These are phyloP conservation scores for Platanthera guangdongensis DNA, from an alignment of 106 monocot genomes.

Conservation along the genomic window DNA sequence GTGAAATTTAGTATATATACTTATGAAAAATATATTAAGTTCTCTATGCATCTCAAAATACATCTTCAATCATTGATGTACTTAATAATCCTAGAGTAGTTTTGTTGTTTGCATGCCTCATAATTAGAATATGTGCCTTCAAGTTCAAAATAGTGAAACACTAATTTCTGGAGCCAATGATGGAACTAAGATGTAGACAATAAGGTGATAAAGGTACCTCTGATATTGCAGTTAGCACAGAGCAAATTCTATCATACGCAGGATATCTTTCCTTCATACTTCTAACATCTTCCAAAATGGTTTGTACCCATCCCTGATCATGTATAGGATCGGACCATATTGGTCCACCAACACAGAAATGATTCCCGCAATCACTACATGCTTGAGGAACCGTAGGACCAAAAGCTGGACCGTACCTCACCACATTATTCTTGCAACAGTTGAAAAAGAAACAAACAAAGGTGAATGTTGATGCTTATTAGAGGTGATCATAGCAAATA, in stretches of 20 bases:
- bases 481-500: too few species aligned
- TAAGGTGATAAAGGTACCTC: constrained; percentile 42
- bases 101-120: too few species aligned
- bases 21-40: too few species aligned
- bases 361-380: constrained; percentile 76
- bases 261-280: constrained; percentile 68
- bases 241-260: constrained; percentile 74
- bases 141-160: too few species aligned
- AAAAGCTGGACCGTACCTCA: constrained; percentile 60
- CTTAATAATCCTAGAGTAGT: too few species aligned
- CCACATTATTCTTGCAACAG: constrained; percentile 51
- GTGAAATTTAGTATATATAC: too few species aligned
- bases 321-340: constrained; percentile 95
- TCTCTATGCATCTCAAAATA: too few species aligned
- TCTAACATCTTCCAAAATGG: constrained; percentile 55
- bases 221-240: constrained; percentile 79
- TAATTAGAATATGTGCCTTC: too few species aligned
- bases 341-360: constrained; percentile 82
- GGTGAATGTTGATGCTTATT: too few species aligned
- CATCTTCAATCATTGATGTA: too few species aligned
- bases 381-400: constrained; percentile 80
- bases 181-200: not conserved
- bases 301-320: constrained; percentile 73
- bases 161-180: too few species aligned
- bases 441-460: not conserved